These are phyloP conservation scores for Tulasnella sp. DNA, from an alignment of 768 basidiomycete species.

Conservation along the genomic window DNA sequence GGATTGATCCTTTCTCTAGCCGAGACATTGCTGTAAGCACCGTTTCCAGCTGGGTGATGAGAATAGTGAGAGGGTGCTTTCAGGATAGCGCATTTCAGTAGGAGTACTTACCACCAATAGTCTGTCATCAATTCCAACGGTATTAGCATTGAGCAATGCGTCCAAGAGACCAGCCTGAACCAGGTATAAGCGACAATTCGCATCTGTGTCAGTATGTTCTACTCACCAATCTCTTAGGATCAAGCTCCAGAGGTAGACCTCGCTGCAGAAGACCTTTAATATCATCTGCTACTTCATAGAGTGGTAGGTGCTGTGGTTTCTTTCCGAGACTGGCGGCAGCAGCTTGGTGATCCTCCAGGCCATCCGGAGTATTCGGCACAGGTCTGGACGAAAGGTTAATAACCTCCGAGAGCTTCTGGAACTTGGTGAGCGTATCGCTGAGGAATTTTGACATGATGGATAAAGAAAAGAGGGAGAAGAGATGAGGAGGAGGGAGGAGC, in stretches of 20 bases:
- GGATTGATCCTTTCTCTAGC: slow-evolving; percentile 26
- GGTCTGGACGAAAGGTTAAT: slow-evolving; percentile 9
- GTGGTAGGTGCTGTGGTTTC: background rate
- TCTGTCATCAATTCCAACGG: slow-evolving; percentile 44
- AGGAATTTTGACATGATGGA: slow-evolving; percentile 4
- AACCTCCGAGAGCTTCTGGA: slow-evolving; percentile 6
- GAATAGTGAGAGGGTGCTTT: slow-evolving; percentile 26
- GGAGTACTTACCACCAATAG: slow-evolving; percentile 35
- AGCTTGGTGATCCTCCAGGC: slow-evolving; percentile 7
- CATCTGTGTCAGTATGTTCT: background rate
- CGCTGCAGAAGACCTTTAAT: background rate
- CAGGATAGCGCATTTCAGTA: background rate
- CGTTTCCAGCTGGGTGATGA: slow-evolving; percentile 38
- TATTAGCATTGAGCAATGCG: slow-evolving; percentile 32
- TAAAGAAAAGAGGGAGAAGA: background rate
- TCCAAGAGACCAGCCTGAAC: slow-evolving; percentile 25
- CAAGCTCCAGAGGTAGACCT: slow-evolving; percentile 12
- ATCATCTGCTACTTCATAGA: slow-evolving; percentile 4
- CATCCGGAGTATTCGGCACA: slow-evolving; percentile 13
- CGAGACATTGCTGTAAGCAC: slow-evolving; percentile 47
- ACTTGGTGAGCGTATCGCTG: slow-evolving; percentile 4
- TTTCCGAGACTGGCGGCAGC: slow-evolving; percentile 4
- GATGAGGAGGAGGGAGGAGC: background rate
- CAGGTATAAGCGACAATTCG: background rate
- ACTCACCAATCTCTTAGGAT: slow-evolving; percentile 1